Percentiles rank a stretch among this genome's conserved stretches.
Conservation (phyloP, 129 eudicot genomes). For the Erigeron canadensis region DNA sequence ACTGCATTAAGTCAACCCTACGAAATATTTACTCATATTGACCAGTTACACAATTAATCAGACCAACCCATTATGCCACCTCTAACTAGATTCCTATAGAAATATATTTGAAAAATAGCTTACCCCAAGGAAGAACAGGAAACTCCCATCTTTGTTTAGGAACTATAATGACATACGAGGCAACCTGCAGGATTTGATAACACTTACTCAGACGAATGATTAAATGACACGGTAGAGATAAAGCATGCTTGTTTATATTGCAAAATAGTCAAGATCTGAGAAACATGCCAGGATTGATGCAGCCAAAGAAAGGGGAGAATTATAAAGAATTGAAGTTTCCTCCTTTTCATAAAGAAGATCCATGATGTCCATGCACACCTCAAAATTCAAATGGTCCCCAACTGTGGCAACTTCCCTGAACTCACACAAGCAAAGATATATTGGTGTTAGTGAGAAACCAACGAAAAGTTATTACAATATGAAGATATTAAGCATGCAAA, state of each 20-base stretch:
- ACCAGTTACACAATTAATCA: neutral
- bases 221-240: slow-evolving; percentile 13
- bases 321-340: slow-evolving; percentile 46
- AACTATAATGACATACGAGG: slow-evolving; percentile 61
- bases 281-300: slow-evolving; percentile 66
- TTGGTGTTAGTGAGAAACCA: neutral
- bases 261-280: neutral
- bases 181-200: slow-evolving; percentile 43
- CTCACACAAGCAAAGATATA: slow-evolving; percentile 14
- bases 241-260: neutral
- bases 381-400: slow-evolving; percentile 58
- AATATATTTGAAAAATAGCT: slow-evolving; percentile 23
- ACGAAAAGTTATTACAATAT: neutral
- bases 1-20: neutral
- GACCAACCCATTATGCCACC: neutral
- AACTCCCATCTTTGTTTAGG: slow-evolving; percentile 76
- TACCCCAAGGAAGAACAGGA: slow-evolving; percentile 89
- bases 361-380: slow-evolving; percentile 78
- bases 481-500: neutral
- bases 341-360: slow-evolving; percentile 83
- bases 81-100: neutral
- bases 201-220: slow-evolving; percentile 13
- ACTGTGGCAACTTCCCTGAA: slow-evolving; percentile 62
- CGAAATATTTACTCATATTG: neutral
- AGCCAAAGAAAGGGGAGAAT: slow-evolving; percentile 57